Evolutionary conservation across 2,329 filamentous ascomycete species (phyloP), one percentile per base, ranked within the genome.

Genomic region (Paradendryphiella salina): DNA sequence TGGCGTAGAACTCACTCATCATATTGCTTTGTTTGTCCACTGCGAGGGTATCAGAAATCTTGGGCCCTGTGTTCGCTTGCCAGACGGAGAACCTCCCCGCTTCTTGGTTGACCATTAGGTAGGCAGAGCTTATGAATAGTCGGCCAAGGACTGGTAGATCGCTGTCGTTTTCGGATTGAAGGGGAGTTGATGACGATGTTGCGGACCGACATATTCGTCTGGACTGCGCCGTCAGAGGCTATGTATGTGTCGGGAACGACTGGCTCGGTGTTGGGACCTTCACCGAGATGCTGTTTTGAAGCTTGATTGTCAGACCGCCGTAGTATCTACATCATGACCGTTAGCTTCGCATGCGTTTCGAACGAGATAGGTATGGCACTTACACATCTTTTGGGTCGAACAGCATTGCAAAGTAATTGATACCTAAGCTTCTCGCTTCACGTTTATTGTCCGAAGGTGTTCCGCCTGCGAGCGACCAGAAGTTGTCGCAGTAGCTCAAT

Each of bases 31-130:
- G 26, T 33, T 52, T 51, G 31, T 54, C 47, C 35, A 58, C 41
- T 29, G 50, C 55, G 15, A 54, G 32, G 11, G 56, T 39, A 14
- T 56, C 23, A 21, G 46, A 33, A 40, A 34, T 43, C 15, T 40
- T 49, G 3, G 48, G 41, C 41, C 11, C 43, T 26, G 50, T 44
- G 33, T 59, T 50, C 23, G 36, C 56, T 44, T 57, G 46, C 54
- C 56, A 58, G 3, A 61, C 14, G 10, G 59, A 50, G 47, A 54
- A 59, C 14, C 17, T 47, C 13, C 36, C 48, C 8, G 56, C 51
- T 31, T 61, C 58, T 43, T 59, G 58, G 42, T 63, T 61, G 34
- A 59, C 56, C 38, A 58, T 54, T n/a, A 63, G 6, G 23, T 59
- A 59, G 26, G 54, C 56, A 18, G 55, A 57, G 34, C 53, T 57